Percentiles rank a stretch among this genome's conserved stretches.
Evolutionary conservation across 2,329 filamentous ascomycete species (phyloP).

Genomic region (Xylaria multiplex): DNA sequence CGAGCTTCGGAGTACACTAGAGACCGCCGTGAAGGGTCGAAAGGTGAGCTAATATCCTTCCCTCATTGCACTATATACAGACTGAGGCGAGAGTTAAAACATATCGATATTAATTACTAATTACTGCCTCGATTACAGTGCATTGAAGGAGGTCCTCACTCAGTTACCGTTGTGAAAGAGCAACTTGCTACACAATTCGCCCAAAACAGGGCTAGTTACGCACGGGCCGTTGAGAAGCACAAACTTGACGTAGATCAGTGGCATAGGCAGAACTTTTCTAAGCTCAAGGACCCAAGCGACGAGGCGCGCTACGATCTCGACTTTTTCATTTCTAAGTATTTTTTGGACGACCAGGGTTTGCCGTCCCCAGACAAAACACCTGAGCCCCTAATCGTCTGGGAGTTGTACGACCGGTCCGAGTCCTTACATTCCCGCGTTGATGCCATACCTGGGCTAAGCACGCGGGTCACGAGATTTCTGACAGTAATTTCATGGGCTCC

Average conservation of each 20-base stretch:
- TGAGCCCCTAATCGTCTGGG: constrained; percentile 28
- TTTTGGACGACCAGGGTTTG: constrained; percentile 22
- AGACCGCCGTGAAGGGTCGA: constrained; percentile 21
- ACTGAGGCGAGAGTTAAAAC: not conserved
- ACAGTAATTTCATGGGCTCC: constrained; percentile 29
- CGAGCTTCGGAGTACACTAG: constrained; percentile 20
- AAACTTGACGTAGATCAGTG: constrained; percentile 23
- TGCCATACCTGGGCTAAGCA: constrained; percentile 19
- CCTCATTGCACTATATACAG: not conserved
- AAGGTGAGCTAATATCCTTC: constrained; percentile 12
- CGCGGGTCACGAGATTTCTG: constrained; percentile 2
- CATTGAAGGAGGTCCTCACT: constrained; percentile 26
- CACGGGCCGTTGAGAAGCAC: constrained; percentile 19
- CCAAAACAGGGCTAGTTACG: constrained; percentile 6
- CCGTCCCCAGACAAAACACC: constrained; percentile 26
- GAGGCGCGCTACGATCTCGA: constrained; percentile 26
- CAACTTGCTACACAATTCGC: constrained; percentile 9
- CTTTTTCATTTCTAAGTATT: constrained; percentile 29
- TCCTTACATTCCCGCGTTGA: constrained; percentile 13
- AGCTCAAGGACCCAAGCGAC: constrained; percentile 24
- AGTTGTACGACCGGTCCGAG: not conserved
- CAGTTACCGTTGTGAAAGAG: constrained; percentile 5
- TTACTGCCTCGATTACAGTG: constrained; percentile 12
- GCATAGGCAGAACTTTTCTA: constrained; percentile 24
- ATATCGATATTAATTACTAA: constrained; percentile 2